Evolutionary conservation across 2,329 filamentous ascomycete genomes (phyloP).

Genomic region (Drechslerella stenobrocha): DNA sequence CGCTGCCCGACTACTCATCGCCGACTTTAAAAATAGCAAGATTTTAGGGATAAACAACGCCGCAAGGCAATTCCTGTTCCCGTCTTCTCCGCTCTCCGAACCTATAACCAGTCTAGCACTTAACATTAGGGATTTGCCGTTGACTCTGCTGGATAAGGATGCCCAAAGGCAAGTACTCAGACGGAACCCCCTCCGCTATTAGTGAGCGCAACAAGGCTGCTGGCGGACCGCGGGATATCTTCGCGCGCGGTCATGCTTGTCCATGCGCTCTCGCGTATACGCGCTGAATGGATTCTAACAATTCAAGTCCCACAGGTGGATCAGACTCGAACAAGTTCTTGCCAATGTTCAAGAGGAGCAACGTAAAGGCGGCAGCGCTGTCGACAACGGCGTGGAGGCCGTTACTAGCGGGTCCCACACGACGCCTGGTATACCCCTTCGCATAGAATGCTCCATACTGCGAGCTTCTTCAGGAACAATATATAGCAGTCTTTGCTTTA

Average conservation of each 20-base stretch:
- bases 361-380: conserved; percentile 17
- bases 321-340: conserved; percentile 42
- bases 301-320: conserved; percentile 24
- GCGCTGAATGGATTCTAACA: conserved; percentile 24
- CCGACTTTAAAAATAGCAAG: conserved; percentile 26
- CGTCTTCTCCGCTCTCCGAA: conserved; percentile 9
- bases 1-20: conserved; percentile 30
- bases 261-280: not conserved
- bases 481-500: conserved; percentile 30
- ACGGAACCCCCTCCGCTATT: too few relatives aligned
- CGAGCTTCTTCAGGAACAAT: conserved; percentile 28
- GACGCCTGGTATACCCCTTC: conserved; percentile 22
- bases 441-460: conserved; percentile 33
- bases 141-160: conserved; percentile 25
- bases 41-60: conserved; percentile 35
- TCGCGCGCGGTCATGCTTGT: not conserved
- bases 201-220: conserved; percentile 9
- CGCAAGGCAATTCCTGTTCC: conserved; percentile 32
- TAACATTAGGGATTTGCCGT: conserved; percentile 31
- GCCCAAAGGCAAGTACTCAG: conserved; percentile 45
- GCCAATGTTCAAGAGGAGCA: conserved; percentile 38
- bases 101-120: conserved; percentile 6
- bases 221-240: not conserved
- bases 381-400: conserved; percentile 32
- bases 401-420: conserved; percentile 15